Evolutionary conservation across 768 basidiomycete genomes (phyloP).

Genomic region (Suillus cothurnatus): DNA sequence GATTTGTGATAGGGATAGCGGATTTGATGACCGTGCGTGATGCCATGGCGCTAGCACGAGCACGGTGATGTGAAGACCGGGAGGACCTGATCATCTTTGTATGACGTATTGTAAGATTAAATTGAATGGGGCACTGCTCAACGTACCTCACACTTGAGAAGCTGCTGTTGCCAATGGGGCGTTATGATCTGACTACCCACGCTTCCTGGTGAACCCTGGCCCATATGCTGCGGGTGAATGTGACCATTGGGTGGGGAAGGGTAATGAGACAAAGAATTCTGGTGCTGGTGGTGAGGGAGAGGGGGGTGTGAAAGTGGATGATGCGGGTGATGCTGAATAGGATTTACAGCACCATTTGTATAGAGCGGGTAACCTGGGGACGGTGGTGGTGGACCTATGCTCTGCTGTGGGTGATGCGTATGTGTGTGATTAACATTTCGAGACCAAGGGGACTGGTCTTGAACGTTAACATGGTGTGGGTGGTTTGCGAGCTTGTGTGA

Average conservation of each 20-base stretch:
- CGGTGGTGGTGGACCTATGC: conserved; percentile 62
- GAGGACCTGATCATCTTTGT: conserved; percentile 79
- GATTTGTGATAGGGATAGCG: conserved; percentile 91
- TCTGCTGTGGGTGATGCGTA: conserved; percentile 55
- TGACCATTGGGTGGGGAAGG: conserved; percentile 78
- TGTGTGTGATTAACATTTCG: conserved; percentile 29
- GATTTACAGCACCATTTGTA: conserved; percentile 64
- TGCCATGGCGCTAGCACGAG: conserved; percentile 93
- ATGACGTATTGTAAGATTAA: conserved; percentile 20
- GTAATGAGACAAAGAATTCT: conserved; percentile 77
- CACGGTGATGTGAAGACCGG: conserved; percentile 90
- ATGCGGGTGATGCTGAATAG: conserved; percentile 63
- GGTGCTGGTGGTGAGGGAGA: conserved; percentile 72
- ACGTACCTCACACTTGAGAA: conserved; percentile 90
- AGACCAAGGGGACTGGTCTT: conserved; percentile 76
- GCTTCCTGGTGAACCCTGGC: conserved; percentile 60
- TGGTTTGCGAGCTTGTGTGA: conserved; percentile 74
- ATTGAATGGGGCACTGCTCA: conserved; percentile 4
- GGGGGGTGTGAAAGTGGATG: conserved; percentile 51
- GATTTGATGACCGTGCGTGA: conserved; percentile 84
- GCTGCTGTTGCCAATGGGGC: conserved; percentile 91
- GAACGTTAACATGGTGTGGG: conserved; percentile 25
- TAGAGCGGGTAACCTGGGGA: conserved; percentile 80
- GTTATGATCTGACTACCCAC: conserved; percentile 64
- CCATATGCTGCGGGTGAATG: conserved; percentile 58